phyloP scores from a whole-genome alignment of 805 yeast species.

The Nakazawaea laoshanensis region DNA sequence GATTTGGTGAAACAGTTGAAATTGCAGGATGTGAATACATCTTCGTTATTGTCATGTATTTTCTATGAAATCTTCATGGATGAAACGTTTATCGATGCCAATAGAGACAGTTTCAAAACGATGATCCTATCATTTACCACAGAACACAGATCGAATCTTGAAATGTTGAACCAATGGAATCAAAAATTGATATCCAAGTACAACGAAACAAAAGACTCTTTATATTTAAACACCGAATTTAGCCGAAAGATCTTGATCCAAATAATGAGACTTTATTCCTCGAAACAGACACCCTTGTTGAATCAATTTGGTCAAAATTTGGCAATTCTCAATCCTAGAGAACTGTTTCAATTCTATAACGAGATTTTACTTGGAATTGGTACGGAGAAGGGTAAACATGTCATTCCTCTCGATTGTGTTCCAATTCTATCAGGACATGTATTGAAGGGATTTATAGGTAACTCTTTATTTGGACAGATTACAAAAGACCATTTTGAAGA shows the following conservation, averaged over 20 bases:
- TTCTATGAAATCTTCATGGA: constrained; percentile 3
- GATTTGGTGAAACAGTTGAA: constrained; percentile 4
- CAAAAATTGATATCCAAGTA: background rate
- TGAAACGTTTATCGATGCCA: background rate
- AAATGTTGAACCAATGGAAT: constrained; percentile 2
- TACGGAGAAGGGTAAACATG: constrained; percentile 2
- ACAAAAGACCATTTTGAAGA: too few species aligned
- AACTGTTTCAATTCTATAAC: background rate
- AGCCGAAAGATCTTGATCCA: constrained; percentile 1
- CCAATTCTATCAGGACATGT: background rate
- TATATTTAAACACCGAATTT: background rate
- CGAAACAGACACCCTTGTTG: too few species aligned
- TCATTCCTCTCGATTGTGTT: background rate
- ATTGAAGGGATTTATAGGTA: constrained; percentile 3
- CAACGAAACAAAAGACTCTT: background rate
- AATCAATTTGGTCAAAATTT: constrained; percentile 3
- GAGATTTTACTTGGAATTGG: background rate
- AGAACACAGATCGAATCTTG: constrained; percentile 1
- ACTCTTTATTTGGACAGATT: too few species aligned
- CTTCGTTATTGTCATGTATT: constrained; percentile 1
- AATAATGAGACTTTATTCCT: constrained; percentile 2
- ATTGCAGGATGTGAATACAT: background rate
- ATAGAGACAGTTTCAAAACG: background rate
- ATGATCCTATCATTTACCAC: constrained; percentile 3
- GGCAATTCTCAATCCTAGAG: background rate